A percentile compares a stretch with the other conserved stretches of the same genome.
phyloP scores from a whole-genome alignment of 2,329 filamentous ascomycete species.

The Penicillium sp. region DNA sequence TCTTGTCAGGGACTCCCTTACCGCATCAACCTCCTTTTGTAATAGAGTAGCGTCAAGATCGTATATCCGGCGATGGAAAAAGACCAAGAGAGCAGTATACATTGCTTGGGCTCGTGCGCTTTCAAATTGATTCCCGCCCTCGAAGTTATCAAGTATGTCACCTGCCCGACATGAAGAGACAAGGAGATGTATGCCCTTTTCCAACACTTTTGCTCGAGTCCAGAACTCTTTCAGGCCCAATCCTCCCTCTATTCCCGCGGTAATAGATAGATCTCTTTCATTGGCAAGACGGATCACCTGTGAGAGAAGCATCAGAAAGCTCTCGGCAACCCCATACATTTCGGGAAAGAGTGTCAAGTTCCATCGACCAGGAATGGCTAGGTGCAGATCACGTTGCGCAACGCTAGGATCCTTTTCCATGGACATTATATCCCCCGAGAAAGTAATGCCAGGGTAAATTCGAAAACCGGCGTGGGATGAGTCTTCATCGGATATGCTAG shows the following conservation, averaged over 20 bases:
- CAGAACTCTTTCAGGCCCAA: conserved; percentile 20
- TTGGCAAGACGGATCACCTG: conserved; percentile 25
- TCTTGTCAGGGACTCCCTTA: conserved; percentile 6
- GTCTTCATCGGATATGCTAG: not conserved
- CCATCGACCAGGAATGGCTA: conserved; percentile 23
- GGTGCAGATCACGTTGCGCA: conserved; percentile 23
- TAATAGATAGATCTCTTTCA: conserved; percentile 21
- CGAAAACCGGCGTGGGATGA: conserved; percentile 14
- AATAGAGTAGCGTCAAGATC: conserved; percentile 18
- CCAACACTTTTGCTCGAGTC: conserved; percentile 17
- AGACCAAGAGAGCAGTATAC: conserved; percentile 21
- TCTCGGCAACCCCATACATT: conserved; percentile 21
- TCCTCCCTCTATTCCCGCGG: not conserved
- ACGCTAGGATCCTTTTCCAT: conserved; percentile 23
- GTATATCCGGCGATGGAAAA: conserved; percentile 23
- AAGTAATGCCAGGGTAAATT: conserved; percentile 8
- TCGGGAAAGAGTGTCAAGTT: conserved; percentile 23
- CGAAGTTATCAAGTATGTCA: not conserved
- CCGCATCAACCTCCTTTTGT: conserved; percentile 11
- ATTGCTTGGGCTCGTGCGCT: conserved; percentile 14
- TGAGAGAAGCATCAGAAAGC: conserved; percentile 23
- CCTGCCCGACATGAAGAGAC: not conserved
- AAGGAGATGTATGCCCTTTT: conserved; percentile 18
- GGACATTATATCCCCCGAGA: conserved; percentile 18
- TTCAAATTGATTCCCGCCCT: not conserved